Base-by-base conservation (phyloP, 306 rosid genomes). In the Lotus japonicus region DNA sequence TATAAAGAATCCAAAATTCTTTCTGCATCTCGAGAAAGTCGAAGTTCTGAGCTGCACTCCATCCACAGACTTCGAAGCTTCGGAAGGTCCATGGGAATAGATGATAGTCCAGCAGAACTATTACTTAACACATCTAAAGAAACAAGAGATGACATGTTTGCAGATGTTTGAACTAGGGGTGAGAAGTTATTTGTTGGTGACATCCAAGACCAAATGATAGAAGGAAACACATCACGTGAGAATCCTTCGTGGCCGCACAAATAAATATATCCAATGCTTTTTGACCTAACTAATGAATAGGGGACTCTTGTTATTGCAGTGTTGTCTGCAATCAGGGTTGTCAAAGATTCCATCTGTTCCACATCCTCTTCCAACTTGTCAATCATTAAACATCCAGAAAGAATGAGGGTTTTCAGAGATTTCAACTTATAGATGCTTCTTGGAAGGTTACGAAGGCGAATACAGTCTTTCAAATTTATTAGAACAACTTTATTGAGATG, bases 241-340 rank as follows among this genome's bases (percentile, higher is more conserved):
- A 43, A 31, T 43, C 78, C 78, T 66, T 72, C 66, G 45, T 54
- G 58, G 8, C 86, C 82, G 26, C 86, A 63, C 3, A 87, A 1
- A 56, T 74, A 73, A 35, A 87, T 21, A 15, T 14, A 23, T 21
- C 44, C 39, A 31, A 84, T 77, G 15, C 66, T 69, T 41, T 57
- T 66, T n/a, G 72, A 18, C 14, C 46, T 42, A 7, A 19, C 49
- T 4, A 80, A 8, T 18, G 71, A 71, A 8, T n/a, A 57, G 2
- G 86, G 88, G 0, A 81, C 57, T 50, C 45, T 12, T 12, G 35
- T 63, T 38, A 85, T 78, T 0, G 72, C 58, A 38, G 88, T 78
- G 7, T 81, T 39, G n/a, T 86, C 79, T 1, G 81, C 86, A 6
- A 21, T 14, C 33, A 77, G 3, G 6, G 61, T 68, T 7, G 71